Conservation (phyloP, 495 filamentous ascomycete species). For the Niebla homalea region DNA sequence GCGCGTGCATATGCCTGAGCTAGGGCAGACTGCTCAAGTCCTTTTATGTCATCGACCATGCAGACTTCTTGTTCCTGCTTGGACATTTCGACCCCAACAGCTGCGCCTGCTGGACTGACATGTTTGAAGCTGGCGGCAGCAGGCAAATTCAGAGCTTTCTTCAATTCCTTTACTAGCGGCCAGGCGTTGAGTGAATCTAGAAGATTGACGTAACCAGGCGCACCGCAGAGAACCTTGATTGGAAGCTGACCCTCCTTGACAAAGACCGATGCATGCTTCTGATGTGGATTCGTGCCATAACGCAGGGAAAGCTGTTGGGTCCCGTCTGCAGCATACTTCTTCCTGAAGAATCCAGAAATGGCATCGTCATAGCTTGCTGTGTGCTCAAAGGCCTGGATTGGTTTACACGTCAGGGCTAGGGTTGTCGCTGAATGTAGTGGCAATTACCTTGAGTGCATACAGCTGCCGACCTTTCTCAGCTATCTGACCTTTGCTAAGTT, state of each 20-base stretch:
- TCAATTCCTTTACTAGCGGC: slow-evolving; percentile 92
- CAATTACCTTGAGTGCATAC: slow-evolving; percentile 73
- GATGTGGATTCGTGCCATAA: slow-evolving; percentile 94
- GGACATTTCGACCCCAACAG: slow-evolving; percentile 75
- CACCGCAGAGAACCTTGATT: slow-evolving; percentile 90
- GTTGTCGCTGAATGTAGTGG: background rate
- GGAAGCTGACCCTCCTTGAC: slow-evolving; percentile 59
- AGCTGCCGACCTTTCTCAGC: slow-evolving; percentile 66
- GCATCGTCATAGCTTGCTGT: slow-evolving; percentile 94
- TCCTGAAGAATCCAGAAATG: slow-evolving; percentile 94
- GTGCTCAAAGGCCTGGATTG: slow-evolving; percentile 54
- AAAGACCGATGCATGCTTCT: slow-evolving; percentile 84
- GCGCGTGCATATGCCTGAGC: slow-evolving; percentile 94
- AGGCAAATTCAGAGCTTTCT: slow-evolving; percentile 71
- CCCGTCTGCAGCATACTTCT: slow-evolving; percentile 81
- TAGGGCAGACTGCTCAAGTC: slow-evolving; percentile 67
- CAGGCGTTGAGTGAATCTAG: slow-evolving; percentile 94
- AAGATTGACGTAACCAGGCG: slow-evolving; percentile 94
- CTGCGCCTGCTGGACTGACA: slow-evolving; percentile 91
- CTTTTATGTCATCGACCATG: slow-evolving; percentile 92
- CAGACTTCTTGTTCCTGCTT: slow-evolving; percentile 89
- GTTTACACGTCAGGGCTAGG: background rate
- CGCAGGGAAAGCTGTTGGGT: slow-evolving; percentile 71
- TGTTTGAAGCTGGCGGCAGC: slow-evolving; percentile 98
- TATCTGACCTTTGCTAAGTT: slow-evolving; percentile 77